A percentile compares a stretch with the other conserved stretches of the same genome.
These are phyloP conservation scores for Arthrobotrys megalospora DNA, from an alignment of 2,329 filamentous ascomycete genomes.

Conservation along the genomic window DNA sequence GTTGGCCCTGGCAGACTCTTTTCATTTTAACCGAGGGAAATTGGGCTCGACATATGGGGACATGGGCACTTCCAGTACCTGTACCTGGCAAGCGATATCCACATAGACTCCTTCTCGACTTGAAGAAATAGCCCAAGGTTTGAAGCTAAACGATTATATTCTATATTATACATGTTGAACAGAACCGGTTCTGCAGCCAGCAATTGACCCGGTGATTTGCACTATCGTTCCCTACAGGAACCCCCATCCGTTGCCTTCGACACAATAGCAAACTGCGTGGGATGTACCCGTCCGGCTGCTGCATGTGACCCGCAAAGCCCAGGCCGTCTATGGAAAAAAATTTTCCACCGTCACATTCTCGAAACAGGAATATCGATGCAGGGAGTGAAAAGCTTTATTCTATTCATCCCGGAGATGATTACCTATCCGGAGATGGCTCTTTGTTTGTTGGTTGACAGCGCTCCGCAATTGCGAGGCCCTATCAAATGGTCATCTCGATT, in stretches of 20 bases:
- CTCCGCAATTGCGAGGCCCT: conserved; percentile 50
- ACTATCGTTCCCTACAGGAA: conserved; percentile 5
- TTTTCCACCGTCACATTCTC: conserved; percentile 57
- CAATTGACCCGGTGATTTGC: conserved; percentile 57
- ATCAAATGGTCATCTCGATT: conserved; percentile 33
- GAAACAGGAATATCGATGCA: conserved; percentile 52
- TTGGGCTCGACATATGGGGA: conserved; percentile 40
- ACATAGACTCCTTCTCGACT: conserved; percentile 28
- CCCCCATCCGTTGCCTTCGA: conserved; percentile 38
- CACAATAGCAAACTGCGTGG: conserved; percentile 44
- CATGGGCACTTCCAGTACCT: conserved; percentile 36
- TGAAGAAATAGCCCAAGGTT: conserved; percentile 44
- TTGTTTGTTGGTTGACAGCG: not conserved
- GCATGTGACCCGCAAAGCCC: conserved; percentile 56
- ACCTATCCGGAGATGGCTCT: conserved; percentile 50
- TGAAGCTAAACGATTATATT: conserved; percentile 60
- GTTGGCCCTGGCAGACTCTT: conserved; percentile 52
- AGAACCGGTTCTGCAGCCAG: conserved; percentile 54
- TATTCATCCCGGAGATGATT: conserved; percentile 45
- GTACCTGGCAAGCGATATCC: conserved; percentile 35
- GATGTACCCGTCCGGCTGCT: conserved; percentile 44
- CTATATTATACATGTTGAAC: conserved; percentile 42
- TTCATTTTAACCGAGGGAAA: conserved; percentile 61
- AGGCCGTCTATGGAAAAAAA: conserved; percentile 53
- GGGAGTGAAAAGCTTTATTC: conserved; percentile 40